phyloP scores from a whole-genome alignment of 2,329 filamentous ascomycete genomes.

The Verticillium alfalfae region DNA sequence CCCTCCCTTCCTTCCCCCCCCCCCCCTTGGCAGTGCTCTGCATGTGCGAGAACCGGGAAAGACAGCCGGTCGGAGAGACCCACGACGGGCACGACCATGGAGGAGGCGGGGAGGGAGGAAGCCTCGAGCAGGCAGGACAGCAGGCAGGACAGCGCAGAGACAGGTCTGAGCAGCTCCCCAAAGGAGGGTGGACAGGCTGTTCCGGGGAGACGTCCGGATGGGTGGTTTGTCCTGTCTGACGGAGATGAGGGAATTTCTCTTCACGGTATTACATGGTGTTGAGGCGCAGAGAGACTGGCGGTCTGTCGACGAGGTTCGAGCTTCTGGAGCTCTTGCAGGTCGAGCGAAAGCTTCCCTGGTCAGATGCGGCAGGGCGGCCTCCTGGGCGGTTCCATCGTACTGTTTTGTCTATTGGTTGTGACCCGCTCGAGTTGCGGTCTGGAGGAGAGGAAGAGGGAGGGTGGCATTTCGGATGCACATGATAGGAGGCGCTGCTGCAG shows the following conservation, averaged over 20 bases:
- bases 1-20: neutral
- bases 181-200: slow-evolving; percentile 3
- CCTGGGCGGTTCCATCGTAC: neutral
- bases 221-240: neutral
- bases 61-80: neutral
- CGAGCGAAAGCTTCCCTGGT: neutral
- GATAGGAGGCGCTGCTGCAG: neutral
- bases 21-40: neutral
- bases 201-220: slow-evolving; percentile 8
- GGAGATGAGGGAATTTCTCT: slow-evolving; percentile 12
- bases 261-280: slow-evolving; percentile 2
- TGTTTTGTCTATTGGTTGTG: neutral
- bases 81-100: neutral
- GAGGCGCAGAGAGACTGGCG: neutral
- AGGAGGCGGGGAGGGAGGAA: neutral
- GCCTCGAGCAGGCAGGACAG: neutral
- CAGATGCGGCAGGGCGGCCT: neutral
- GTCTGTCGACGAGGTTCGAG: neutral
- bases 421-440: neutral
- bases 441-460: neutral
- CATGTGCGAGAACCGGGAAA: neutral
- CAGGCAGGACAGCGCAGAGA: neutral
- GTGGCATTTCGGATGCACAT: neutral
- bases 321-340: neutral
- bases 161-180: neutral